These are phyloP conservation scores for Pseudogymnoascus verrucosus DNA, from an alignment of 2,329 filamentous ascomycete genomes.

Conservation along the genomic window DNA sequence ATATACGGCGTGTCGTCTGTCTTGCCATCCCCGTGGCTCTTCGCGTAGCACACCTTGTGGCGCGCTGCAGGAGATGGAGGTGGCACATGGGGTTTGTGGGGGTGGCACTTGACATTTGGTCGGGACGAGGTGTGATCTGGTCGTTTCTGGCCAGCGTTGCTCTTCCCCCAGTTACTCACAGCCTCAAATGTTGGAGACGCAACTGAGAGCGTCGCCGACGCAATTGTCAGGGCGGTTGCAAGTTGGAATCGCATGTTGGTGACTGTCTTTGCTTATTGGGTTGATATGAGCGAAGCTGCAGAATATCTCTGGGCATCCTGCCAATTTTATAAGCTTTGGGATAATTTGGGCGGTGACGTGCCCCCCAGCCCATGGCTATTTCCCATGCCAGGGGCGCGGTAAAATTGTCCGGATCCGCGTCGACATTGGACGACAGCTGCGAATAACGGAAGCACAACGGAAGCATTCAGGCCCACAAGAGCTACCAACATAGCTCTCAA, in stretches of 20 bases:
- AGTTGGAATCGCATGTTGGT: constrained; percentile 23
- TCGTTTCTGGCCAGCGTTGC: constrained; percentile 10
- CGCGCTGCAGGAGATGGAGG: not conserved
- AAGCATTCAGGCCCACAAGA: not conserved
- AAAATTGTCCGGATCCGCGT: not conserved
- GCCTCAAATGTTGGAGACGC: constrained; percentile 19
- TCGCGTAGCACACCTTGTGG: constrained; percentile 18
- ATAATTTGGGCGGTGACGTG: not conserved
- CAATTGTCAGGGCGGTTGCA: constrained; percentile 16
- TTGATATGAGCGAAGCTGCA: not conserved
- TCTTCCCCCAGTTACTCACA: constrained; percentile 14
- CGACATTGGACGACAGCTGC: not conserved
- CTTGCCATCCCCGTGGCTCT: constrained; percentile 15
- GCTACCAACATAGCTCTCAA: not conserved
- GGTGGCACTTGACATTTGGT: constrained; percentile 12
- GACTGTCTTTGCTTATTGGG: not conserved
- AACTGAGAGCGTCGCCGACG: constrained; percentile 18
- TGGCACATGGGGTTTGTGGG: not conserved
- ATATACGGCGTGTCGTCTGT: constrained; percentile 45
- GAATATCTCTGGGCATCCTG: not conserved
- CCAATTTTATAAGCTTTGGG: not conserved
- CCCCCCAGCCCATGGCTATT: not conserved
- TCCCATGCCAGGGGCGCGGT: not conserved
- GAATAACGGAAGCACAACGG: not conserved
- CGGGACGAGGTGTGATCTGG: constrained; percentile 20